Conservation (phyloP, 2,329 filamentous ascomycete species). For the Hypoxylon sp. region DNA sequence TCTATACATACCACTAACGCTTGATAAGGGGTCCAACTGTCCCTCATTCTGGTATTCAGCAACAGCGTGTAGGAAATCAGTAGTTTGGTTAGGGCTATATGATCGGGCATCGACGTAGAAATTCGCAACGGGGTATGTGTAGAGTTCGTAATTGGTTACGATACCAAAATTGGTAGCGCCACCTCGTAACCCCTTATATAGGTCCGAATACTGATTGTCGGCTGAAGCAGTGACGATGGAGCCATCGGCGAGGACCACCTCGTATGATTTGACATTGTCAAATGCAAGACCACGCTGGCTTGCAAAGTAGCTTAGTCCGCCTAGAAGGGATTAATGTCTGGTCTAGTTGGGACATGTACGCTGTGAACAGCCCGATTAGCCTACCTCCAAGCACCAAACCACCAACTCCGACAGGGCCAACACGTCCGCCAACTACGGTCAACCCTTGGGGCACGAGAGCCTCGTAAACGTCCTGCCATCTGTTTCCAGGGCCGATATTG, state of each 20-base stretch:
- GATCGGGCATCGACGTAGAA: constrained; percentile 42
- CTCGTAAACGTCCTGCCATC: constrained; percentile 54
- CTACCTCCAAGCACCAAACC: constrained; percentile 55
- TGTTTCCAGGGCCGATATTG: constrained; percentile 53
- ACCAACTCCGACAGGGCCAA: constrained; percentile 52
- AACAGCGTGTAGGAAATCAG: constrained; percentile 42
- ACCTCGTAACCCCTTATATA: constrained; percentile 52
- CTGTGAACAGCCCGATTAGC: constrained; percentile 1
- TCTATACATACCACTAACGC: constrained; percentile 36
- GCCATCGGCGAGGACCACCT: constrained; percentile 51
- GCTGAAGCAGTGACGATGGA: constrained; percentile 48
- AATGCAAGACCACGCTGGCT: constrained; percentile 46
- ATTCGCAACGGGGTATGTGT: constrained; percentile 40
- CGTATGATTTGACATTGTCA: constrained; percentile 47
- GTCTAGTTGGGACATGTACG: constrained; percentile 20
- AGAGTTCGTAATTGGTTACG: constrained; percentile 53
- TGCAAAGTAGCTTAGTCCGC: constrained; percentile 53
- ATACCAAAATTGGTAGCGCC: constrained; percentile 53
- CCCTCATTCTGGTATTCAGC: constrained; percentile 43
- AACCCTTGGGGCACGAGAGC: constrained; percentile 47
- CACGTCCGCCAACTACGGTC: constrained; percentile 50
- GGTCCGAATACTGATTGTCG: constrained; percentile 49
- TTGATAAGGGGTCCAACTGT: constrained; percentile 40
- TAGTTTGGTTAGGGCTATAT: constrained; percentile 41
- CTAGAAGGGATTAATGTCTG: constrained; percentile 34